phyloP scores from a whole-genome alignment of 805 yeast genomes.

The Candida piceae region DNA sequence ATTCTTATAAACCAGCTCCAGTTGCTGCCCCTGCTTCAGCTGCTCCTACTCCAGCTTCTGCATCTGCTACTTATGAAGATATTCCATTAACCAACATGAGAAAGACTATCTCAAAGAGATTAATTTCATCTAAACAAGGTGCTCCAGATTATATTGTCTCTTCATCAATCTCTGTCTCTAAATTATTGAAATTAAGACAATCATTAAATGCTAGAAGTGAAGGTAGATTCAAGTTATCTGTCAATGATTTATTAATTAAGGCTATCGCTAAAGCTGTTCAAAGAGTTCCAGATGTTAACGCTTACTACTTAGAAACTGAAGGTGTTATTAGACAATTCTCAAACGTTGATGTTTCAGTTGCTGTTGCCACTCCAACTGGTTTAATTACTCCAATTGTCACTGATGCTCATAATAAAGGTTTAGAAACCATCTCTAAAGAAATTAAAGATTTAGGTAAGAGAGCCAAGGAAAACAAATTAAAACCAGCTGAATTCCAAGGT shows the following conservation, averaged over 20 bases:
- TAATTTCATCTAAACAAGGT: conserved; percentile 76
- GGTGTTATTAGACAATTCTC: conserved; percentile 88
- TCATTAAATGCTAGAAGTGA: conserved; percentile 81
- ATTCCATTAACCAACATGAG: conserved; percentile 89
- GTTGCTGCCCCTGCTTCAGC: conserved; percentile 39
- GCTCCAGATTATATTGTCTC: conserved; percentile 93
- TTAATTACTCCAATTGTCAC: conserved; percentile 93
- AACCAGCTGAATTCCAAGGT: conserved; percentile 98
- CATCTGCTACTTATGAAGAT: conserved; percentile 65
- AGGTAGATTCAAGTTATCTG: conserved; percentile 85
- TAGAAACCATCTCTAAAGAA: conserved; percentile 72
- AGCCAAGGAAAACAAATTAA: conserved; percentile 89
- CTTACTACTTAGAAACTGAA: conserved; percentile 87
- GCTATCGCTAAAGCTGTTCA: conserved; percentile 87
- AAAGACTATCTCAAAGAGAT: conserved; percentile 85
- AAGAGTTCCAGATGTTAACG: conserved; percentile 90
- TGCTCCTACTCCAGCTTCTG: conserved; percentile 41
- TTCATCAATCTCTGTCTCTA: conserved; percentile 79
- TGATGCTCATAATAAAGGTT: conserved; percentile 83
- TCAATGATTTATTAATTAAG: conserved; percentile 90
- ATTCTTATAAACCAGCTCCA: conserved; percentile 43
- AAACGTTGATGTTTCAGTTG: conserved; percentile 94
- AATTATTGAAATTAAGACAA: conserved; percentile 86
- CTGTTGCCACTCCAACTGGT: conserved; percentile 98
- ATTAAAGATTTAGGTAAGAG: conserved; percentile 92